Conservation (phyloP, 805 yeast species). For the Candida parachauliodes region DNA sequence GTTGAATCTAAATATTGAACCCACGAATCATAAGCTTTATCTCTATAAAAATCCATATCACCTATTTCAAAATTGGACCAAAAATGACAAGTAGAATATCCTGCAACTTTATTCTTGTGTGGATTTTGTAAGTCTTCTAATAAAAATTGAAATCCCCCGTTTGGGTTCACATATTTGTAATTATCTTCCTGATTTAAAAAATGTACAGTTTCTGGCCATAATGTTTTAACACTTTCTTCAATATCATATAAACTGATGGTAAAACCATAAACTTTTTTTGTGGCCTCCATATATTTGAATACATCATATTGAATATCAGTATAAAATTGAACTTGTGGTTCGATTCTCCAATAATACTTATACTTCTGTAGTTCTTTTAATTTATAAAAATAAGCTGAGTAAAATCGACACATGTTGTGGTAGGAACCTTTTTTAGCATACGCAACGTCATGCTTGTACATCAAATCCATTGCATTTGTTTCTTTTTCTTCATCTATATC, state of each 20-base stretch:
- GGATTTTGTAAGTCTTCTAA: slow-evolving; percentile 53
- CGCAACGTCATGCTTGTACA: slow-evolving; percentile 46
- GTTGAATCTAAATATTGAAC: slow-evolving; percentile 58
- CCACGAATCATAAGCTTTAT: slow-evolving; percentile 64
- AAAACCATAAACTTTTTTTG: slow-evolving; percentile 71
- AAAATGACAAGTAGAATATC: slow-evolving; percentile 74
- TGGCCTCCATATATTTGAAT: slow-evolving; percentile 66
- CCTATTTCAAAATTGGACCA: slow-evolving; percentile 91
- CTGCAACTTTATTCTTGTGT: slow-evolving; percentile 34
- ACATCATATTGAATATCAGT: slow-evolving; percentile 74
- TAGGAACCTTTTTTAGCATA: slow-evolving; percentile 63
- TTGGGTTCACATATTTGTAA: slow-evolving; percentile 45
- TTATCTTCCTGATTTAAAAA: slow-evolving; percentile 56
- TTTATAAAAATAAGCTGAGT: slow-evolving; percentile 60
- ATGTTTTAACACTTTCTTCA: slow-evolving; percentile 54
- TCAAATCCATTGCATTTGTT: slow-evolving; percentile 33
- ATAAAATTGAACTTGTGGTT: slow-evolving; percentile 66
- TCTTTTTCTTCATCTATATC: slow-evolving; percentile 47
- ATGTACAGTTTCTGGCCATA: slow-evolving; percentile 69
- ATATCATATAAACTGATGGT: slow-evolving; percentile 67
- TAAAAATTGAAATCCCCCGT: slow-evolving; percentile 53
- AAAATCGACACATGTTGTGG: slow-evolving; percentile 84
- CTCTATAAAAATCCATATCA: slow-evolving; percentile 74
- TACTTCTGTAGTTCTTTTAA: slow-evolving; percentile 59
- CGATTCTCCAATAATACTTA: slow-evolving; percentile 78